Evolutionary conservation across 108 stramenopile genomes (phyloP), one percentile per base, ranked within the genome.

Genomic region (Epipyxis sp.): DNA sequence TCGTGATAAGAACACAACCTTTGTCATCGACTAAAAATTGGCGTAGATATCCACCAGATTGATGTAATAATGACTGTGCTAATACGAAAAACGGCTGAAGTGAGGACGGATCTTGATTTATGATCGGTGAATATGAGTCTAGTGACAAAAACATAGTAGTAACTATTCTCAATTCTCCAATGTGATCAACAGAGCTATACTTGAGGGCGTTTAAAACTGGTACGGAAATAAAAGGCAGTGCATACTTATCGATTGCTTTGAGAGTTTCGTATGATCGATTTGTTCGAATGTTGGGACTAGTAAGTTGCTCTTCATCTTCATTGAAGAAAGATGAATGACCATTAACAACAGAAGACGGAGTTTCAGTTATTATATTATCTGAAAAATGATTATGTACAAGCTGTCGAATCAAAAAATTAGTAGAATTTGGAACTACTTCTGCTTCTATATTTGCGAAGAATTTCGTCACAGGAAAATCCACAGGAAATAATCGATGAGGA

Each of bases 31-130:
- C 77, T 2, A 81, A 46, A 77, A 81, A 81, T 41, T 81, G 80
- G 27, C 80, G 42, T 35, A 81, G 34, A 37, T 13, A 65, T 65
- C 61, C 61, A 6, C 61, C 61, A 29, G 86, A 87, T 61, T 83
- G 61, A 85, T 86, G 86, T 13, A 87, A 81, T 1, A 84, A 54
- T 40, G 76, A 59, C 69, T 89, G 89, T 13, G 61, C 61, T 32
- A 65, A 32, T 3, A 65, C 13, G 43, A 74, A 74, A 42, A 74
- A 74, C 3, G 71, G 71, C 25, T 74, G 71, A 10, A 74, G 25
- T 13, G 44, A 29, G 41, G 50, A 42, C 3, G 71, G 46, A 32
- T 46, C 71, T 42, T 42, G 50, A 74, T 74, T 16, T 35, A 65
- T 13, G 30, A 13, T 42, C 10, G 44, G 13, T 27, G 71, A 74